Conservation (phyloP, 2,329 filamentous ascomycete species). For the Microcyclosporella mali region DNA sequence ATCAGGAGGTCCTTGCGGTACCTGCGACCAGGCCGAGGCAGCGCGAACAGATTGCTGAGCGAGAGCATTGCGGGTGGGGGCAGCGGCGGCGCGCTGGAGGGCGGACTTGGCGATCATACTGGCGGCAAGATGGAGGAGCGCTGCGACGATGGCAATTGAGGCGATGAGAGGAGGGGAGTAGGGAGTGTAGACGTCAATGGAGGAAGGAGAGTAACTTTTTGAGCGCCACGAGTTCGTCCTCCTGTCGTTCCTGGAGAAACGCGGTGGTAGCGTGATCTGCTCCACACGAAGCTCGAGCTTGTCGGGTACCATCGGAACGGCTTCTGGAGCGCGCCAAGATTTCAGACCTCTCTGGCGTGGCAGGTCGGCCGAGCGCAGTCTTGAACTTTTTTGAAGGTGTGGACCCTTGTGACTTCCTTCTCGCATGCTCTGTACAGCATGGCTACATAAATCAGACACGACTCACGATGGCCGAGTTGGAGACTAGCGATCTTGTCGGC, state of each 20-base stretch:
- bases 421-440: conserved; percentile 1
- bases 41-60: conserved; percentile 46
- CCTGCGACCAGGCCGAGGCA: conserved; percentile 81
- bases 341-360: too few species aligned
- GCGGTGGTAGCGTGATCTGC: too few species aligned
- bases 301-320: too few species aligned
- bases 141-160: conserved; percentile 2
- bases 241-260: too few species aligned
- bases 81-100: conserved; percentile 26
- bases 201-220: background rate
- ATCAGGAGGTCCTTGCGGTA: conserved; percentile 87
- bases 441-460: background rate
- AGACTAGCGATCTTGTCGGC: conserved; percentile 25
- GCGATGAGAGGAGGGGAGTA: background rate
- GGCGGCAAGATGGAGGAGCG: conserved; percentile 4
- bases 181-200: background rate
- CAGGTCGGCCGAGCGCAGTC: too few species aligned
- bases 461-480: conserved; percentile 12
- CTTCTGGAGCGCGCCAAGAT: too few species aligned
- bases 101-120: conserved; percentile 29
- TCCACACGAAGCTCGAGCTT: too few species aligned
- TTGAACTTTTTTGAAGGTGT: too few species aligned
- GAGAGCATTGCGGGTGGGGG: conserved; percentile 20
- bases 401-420: background rate
- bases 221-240: too few species aligned